These are phyloP conservation scores for Aristolochia californica DNA, from an alignment of 164 flowering plant genomes.

Conservation along the genomic window DNA sequence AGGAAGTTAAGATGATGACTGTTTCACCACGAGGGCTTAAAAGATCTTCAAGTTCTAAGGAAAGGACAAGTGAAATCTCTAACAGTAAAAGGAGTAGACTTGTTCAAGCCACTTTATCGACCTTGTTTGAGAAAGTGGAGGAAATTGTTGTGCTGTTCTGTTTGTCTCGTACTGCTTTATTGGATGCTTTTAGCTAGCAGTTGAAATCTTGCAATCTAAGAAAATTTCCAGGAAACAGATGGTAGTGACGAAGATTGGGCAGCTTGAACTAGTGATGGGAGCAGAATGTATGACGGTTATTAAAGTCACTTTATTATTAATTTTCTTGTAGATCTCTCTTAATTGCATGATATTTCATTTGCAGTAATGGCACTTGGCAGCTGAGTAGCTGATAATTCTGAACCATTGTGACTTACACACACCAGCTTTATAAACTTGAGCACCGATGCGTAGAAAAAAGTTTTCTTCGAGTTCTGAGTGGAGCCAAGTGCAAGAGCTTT, in stretches of 20 bases:
- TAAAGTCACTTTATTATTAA: no score
- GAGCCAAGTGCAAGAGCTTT: no score
- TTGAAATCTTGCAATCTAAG: not conserved
- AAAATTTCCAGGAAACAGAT: constrained; percentile 26
- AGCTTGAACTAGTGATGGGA: constrained; percentile 14
- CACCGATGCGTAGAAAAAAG: no score
- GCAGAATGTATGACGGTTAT: no score
- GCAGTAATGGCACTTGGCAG: no score
- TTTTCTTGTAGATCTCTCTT: no score
- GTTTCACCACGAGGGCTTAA: constrained; percentile 13
- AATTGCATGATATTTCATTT: no score
- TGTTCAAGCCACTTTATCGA: constrained; percentile 35
- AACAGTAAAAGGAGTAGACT: constrained; percentile 34
- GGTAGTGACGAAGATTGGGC: constrained; percentile 54
- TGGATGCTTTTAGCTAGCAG: not conserved
- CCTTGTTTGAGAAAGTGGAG: constrained; percentile 60
- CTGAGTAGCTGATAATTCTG: no score
- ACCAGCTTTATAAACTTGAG: no score
- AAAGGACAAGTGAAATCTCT: constrained; percentile 17
- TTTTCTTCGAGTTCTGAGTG: no score
- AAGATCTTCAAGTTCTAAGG: constrained; percentile 14
- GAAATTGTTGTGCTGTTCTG: constrained; percentile 13
- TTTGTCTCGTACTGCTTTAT: not conserved
- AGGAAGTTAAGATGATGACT: constrained; percentile 12
- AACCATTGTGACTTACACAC: no score